Percentiles rank a stretch among this genome's conserved stretches.
phyloP scores from a whole-genome alignment of 1,139 yeast species.

The Kodamaea fungicola region DNA sequence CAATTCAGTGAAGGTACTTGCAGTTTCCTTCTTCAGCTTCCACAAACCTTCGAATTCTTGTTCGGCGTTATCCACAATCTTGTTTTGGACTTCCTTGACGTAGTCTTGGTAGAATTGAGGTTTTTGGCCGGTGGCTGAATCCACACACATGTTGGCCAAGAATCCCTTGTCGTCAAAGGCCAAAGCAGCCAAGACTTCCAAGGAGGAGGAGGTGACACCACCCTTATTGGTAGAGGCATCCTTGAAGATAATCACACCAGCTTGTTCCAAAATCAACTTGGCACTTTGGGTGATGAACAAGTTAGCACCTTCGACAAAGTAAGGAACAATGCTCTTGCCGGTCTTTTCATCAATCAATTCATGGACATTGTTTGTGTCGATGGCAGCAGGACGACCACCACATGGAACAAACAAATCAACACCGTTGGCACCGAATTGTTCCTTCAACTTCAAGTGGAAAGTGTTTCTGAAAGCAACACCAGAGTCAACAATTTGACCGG shows the following conservation, averaged over 20 bases:
- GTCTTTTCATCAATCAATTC: conserved; percentile 69
- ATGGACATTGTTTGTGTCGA: conserved; percentile 80
- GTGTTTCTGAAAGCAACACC: conserved; percentile 93
- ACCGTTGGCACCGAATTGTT: conserved; percentile 56
- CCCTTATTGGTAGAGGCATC: conserved; percentile 98
- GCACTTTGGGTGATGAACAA: conserved; percentile 93
- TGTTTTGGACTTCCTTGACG: conserved; percentile 77
- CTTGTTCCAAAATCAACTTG: conserved; percentile 76
- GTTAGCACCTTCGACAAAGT: conserved; percentile 96
- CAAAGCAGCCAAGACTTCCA: conserved; percentile 92
- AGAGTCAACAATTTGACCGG: conserved; percentile 69
- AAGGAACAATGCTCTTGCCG: conserved; percentile 77
- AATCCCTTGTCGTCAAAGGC: conserved; percentile 87
- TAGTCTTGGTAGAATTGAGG: conserved; percentile 80
- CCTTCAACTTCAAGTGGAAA: conserved; percentile 75
- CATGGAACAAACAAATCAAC: conserved; percentile 91
- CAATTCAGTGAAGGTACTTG: conserved; percentile 68
- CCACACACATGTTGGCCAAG: conserved; percentile 70
- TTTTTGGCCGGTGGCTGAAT: conserved; percentile 44
- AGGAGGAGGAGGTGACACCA: conserved; percentile 95
- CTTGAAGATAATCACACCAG: conserved; percentile 84
- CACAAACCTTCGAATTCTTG: conserved; percentile 86
- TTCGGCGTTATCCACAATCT: conserved; percentile 73
- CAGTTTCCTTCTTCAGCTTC: conserved; percentile 68
- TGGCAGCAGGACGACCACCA: conserved; percentile 98